Evolutionary conservation across 768 basidiomycete genomes (phyloP).

Genomic region (Leccinum disarticulatum): DNA sequence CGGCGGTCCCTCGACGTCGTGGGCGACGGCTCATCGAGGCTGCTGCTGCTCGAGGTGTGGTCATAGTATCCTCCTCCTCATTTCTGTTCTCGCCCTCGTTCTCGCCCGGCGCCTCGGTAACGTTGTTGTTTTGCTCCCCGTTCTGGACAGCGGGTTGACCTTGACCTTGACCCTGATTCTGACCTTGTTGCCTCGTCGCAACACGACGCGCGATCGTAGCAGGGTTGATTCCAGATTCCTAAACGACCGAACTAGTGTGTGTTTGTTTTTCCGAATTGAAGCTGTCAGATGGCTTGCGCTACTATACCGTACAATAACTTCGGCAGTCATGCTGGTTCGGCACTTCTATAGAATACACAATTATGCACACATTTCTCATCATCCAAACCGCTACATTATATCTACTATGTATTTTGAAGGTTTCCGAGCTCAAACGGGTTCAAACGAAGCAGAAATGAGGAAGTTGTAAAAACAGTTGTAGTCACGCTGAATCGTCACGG

Average conservation of each 20-base stretch:
- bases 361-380: no score
- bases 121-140: conserved; percentile 9
- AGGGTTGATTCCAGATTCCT: conserved; percentile 56
- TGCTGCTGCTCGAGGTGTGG: neutral
- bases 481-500: no score
- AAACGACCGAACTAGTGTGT: neutral
- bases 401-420: no score
- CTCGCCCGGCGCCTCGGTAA: conserved; percentile 17
- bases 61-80: neutral
- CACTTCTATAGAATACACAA: no score
- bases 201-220: conserved; percentile 40
- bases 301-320: no score
- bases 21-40: conserved; percentile 17
- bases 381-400: no score
- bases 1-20: conserved; percentile 12
- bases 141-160: conserved; percentile 32
- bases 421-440: no score
- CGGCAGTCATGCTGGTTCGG: no score
- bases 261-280: conserved; percentile 1
- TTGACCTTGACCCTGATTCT: conserved; percentile 33
- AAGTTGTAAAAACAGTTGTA: no score
- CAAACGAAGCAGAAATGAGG: no score
- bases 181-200: conserved; percentile 31
- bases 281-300: no score
- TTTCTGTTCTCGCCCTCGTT: conserved; percentile 8